Base-by-base conservation (phyloP, 2,329 filamentous ascomycete genomes). In the Trichoderma koningiopsis region DNA sequence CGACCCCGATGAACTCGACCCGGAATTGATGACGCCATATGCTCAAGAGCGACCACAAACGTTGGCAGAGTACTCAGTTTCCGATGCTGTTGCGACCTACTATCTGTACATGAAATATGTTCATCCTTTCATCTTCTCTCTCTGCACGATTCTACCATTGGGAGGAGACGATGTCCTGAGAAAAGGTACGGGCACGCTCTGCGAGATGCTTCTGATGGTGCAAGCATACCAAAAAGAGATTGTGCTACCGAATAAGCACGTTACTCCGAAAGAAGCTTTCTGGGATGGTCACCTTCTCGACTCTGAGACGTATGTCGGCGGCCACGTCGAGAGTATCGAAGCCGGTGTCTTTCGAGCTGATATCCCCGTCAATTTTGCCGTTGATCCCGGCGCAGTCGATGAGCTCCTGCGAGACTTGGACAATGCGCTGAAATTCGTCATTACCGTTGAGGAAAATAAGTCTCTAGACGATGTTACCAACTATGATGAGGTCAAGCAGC, bases 21-120 rank as follows among this genome's bases (percentile, higher is more conserved):
- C 96, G 0, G 96, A 99, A 80, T 82, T 99, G 73, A 99, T 99
- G 96, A 96, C 94, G 62, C 93, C 92, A 5, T 92, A 91, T 87
- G 96, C 96, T 19, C 89, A 85, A 71, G 96, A 99, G 81, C 87
- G 93, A 73, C 96, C 96, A 0, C 96, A 99, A 78, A 97, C 93
- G 0, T 84, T 99, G 63, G 95, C 96, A 10, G 96, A 99, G 77
- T 99, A 99, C 81, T 99, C 96, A 0, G 96, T 99, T 56, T 99
- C 96, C 76, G 96, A 99, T 85, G 96, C 96, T 11, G 96, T 99
- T 62, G 96, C 96, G 27, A 99, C 96, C 0, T 99, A 99, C 79
- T 99, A 99, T 77, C 84, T 99, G 71, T 99, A 99, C 86, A 99
- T 99, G 96, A 99, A 99, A 90, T 99, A 99, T 79, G 93, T 99